Conservation (phyloP, 2,329 filamentous ascomycete genomes). For the Fusarium drepaniforme region DNA sequence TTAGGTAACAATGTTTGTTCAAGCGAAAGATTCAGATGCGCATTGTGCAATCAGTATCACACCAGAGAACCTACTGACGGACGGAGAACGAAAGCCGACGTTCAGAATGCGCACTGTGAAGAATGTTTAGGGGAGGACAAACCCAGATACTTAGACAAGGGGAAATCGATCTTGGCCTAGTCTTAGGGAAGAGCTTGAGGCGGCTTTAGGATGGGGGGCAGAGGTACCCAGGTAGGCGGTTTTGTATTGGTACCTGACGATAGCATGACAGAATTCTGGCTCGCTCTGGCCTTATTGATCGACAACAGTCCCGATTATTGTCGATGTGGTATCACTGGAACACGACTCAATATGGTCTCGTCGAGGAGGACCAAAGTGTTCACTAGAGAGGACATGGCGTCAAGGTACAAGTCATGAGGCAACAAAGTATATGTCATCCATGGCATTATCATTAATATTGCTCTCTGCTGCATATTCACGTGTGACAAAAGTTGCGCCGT, state of each 20-base stretch:
- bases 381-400: not conserved
- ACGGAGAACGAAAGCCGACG: not conserved
- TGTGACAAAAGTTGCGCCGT: constrained; percentile 25
- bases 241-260: not conserved
- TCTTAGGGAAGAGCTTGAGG: not conserved
- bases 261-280: not conserved
- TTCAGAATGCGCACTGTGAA: not conserved
- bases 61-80: not conserved
- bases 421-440: constrained; percentile 30
- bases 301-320: not conserved
- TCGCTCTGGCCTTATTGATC: not conserved
- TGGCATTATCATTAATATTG: constrained; percentile 45
- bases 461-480: constrained; percentile 28
- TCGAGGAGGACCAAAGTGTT: not conserved
- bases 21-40: not conserved
- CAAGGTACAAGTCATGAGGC: not conserved
- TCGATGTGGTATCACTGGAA: not conserved
- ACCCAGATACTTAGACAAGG: not conserved
- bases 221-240: not conserved
- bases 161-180: not conserved
- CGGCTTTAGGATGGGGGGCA: not conserved
- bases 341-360: not conserved
- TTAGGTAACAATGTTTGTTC: not conserved
- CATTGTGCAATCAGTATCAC: not conserved
- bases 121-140: not conserved